Evolutionary conservation across 1,139 yeast species (phyloP), one percentile per base, ranked within the genome.

Genomic region (Trichomonascaceae sp.): DNA sequence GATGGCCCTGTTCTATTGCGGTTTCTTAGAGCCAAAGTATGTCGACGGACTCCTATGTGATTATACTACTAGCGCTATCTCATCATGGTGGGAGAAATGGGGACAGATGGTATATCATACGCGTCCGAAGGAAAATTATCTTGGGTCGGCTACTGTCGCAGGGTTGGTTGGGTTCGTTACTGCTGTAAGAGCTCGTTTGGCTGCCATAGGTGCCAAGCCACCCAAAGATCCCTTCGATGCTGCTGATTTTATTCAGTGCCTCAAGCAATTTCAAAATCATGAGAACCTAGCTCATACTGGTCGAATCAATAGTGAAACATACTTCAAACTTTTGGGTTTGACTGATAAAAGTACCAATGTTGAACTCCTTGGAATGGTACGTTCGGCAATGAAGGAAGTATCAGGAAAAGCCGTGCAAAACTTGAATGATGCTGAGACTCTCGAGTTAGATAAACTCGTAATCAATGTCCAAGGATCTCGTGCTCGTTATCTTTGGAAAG

Each of bases 211-310:
- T 46, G 86, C 86, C 32, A 82, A 89, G 58, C 83, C 85, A 1
- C 91, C 96, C 0, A 90, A 89, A 65, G 98, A 91, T 66, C 91
- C 96, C 0, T 84, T 85, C 67, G 95, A 88, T 62, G 83, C 83
- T 55, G 85, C 83, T 74, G 81, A 76, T 61, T 83, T 58, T 76
- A 83, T 52, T 69, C 83, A 51, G 32, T 84, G 86, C 2, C 81
- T 86, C 53, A 73, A 74, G 53, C 81, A 79, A 59, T 87, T 86
- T 65, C 95, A 87, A 65, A 85, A 82, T 66, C 87, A 85, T 58
- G 78, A 78, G 61, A 80, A 81, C 61, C 66, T 87, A 22, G 78
- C 79, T 6, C 76, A 77, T 58, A 78, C 80, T n/a, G 70, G 83
- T 62, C 78, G 79, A 58, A 72, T 88, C 47, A 93, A 87, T 66